Conservation (phyloP, 345 rosid genomes). For the rapeseed (Brassica napus) region Da-Ae NC_063441.1:18244001-18244500, state of each 20-base stretch:
- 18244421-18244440: neutral
- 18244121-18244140: neutral
- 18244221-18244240: neutral
- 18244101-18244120: neutral
- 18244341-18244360: neutral
- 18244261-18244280: neutral
- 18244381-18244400: neutral
- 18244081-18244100: neutral
- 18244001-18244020: constrained; percentile 31
- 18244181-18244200: neutral
- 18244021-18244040: constrained; percentile 1
- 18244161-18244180: neutral
- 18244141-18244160: neutral
- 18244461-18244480: neutral
- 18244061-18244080: neutral
- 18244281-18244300: neutral
- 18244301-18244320: neutral
- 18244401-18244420: neutral
- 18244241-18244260: neutral
- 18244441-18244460: neutral
- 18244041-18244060: too few relatives aligned
- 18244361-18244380: neutral
- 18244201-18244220: neutral
- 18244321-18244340: neutral
- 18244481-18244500: neutral